Base-by-base conservation (phyloP, 768 basidiomycete species). In the Lentinula boryana region DNA sequence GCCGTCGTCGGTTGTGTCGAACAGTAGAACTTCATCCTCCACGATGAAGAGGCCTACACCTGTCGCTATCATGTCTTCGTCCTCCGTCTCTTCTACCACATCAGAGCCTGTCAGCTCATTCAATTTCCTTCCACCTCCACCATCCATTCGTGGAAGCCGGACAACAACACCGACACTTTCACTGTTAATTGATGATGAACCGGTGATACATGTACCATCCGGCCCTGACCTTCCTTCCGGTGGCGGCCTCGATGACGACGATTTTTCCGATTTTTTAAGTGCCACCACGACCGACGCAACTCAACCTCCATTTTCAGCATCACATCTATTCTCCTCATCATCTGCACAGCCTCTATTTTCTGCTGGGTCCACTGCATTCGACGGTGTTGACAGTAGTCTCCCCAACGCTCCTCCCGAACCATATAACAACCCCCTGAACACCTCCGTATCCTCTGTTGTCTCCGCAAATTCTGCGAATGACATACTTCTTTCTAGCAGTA, bases 221-320 rank as follows among this genome's bases (percentile, higher is more conserved):
- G 62, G 18, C 27, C 2, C 74, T 3, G 70, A 70, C 23, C 70
- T 73, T 55, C 63, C 67, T 36, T 60, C 70, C 27, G 23, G 58
- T 71, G 38, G 66, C 72, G 7, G 65, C 69, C 66, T 63, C 44
- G 76, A 77, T 51, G 81, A 84, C 57, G 78, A 80, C 59, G 83
- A 85, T 52, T 89, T 86, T 65, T 74, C 80, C 5, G 83, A 83
- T 41, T 81, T 83, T 65, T 63, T 72, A 56, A 71, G 74, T 4
- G 72, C 75, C 23, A 49, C 46, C 41, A 51, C 49, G 13, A 9
- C 33, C 5, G 21, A 57, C 21, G 36, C 63, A 36, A 57, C 58
- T 23, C 54, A 61, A 23, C 62, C 68, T 18, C 56, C 61, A 18
- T 51, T 57, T 27, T 59, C 64, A 54, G 67, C 63, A 60, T 68